Percentiles rank a stretch among this genome's conserved stretches.
Evolutionary conservation across 352 stramenopile genomes (phyloP).

Genomic region (Phytophthora capsici): DNA sequence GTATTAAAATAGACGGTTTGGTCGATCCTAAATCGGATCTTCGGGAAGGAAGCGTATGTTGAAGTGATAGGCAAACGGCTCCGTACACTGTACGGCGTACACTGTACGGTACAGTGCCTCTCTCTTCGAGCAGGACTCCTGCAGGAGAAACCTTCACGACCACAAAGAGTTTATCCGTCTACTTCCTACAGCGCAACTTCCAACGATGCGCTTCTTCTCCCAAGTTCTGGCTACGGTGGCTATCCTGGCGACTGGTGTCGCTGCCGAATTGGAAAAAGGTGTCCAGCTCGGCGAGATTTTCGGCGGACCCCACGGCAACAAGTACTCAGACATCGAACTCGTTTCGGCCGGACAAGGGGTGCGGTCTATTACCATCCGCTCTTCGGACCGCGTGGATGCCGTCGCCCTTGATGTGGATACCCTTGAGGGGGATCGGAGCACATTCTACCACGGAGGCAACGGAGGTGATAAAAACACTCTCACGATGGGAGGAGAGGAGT

Average conservation of each 20-base stretch:
- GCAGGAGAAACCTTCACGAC: too few relatives aligned
- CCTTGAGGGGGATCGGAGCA: neutral
- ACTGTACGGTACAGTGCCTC: too few relatives aligned
- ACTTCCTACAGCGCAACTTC: too few relatives aligned
- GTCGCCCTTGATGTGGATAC: slow-evolving; percentile 3
- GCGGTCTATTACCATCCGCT: slow-evolving; percentile 6
- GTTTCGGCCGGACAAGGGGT: slow-evolving; percentile 12
- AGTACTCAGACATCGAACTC: slow-evolving; percentile 10
- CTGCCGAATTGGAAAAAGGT: neutral
- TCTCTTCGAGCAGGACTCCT: too few relatives aligned
- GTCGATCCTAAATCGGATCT: neutral
- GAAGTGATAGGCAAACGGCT: too few relatives aligned
- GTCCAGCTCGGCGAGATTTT: slow-evolving; percentile 3
- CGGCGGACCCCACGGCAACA: slow-evolving; percentile 14
- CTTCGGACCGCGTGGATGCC: slow-evolving; percentile 11
- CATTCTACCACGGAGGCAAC: slow-evolving; percentile 9
- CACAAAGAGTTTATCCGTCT: too few relatives aligned
- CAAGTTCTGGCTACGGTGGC: slow-evolving; percentile 5
- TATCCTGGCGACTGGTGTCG: neutral
- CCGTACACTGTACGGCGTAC: too few relatives aligned
- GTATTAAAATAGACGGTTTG: neutral
- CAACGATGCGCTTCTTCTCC: slow-evolving; percentile 7
- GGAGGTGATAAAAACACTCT: slow-evolving; percentile 5
- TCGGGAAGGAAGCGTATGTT: too few relatives aligned
- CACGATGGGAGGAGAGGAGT: neutral